Evolutionary conservation across 2,329 filamentous ascomycete species (phyloP), one percentile per base, ranked within the genome.

Genomic region (Gnomoniopsis smithogilvyi): DNA sequence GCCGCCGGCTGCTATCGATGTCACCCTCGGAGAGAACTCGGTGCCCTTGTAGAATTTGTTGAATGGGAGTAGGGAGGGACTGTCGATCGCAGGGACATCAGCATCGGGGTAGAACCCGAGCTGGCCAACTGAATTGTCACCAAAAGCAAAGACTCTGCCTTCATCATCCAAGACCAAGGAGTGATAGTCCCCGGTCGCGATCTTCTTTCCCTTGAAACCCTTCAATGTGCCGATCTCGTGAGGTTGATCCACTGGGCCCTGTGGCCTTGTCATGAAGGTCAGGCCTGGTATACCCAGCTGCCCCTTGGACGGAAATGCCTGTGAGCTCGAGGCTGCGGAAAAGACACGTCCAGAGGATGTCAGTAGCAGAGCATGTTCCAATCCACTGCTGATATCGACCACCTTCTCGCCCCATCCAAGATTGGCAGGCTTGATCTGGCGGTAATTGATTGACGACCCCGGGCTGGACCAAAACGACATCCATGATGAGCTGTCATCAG

Each of bases 41-140:
- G 84, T 86, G 52, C 84, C 86, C 48, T 80, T 78, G 72, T 97
- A 97, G 6, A 96, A 84, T 62, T 83, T 84, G 62, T 85, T 82
- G 43, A 91, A 82, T 1, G 90, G 83, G 2, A 98, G 71, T 6
- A 87, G 80, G 3, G 86, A 84, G 0, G 95, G 92, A 0, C 81
- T 80, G 64, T 94, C 90, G 24, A 90, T 78, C 59, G 77, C 83
- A 8, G 84, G 79, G 17, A 84, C 77, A 30, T 88, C 83, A 0
- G 82, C 71, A 51, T 86, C 85, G 55, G 83, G 84, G 53, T 91
- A 85, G 66, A 94, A 86, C n/a, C 94, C 94, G 3, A 98, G 81
- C 73, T 98, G 95, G n/a, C 95, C 95, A 47, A 85, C 84, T 0
- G 87, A 87, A 74, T 98, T 98, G 72, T 98, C 93, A 41, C 95